Evolutionary conservation across 352 stramenopile species (phyloP), one percentile per base, ranked within the genome.

Genomic region (Phytophthora hibernalis): DNA sequence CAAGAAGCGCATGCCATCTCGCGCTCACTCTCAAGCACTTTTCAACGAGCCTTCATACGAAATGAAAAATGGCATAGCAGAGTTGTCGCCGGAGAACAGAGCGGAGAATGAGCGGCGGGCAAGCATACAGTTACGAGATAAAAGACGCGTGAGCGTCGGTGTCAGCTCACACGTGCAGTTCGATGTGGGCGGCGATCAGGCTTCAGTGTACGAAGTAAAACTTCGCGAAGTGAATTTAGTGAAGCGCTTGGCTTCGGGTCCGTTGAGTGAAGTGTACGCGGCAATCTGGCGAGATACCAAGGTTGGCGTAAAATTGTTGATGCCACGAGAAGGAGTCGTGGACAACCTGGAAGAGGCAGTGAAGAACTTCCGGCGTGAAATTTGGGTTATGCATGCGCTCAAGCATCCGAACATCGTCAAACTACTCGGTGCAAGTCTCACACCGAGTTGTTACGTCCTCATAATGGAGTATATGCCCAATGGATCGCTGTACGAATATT

Each of bases 381-480:
- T 93, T 45, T 93, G 85, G 85, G 80, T 93, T 65, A 93, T 91
- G 82, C 79, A 75, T 38, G 64, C 77, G 2, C 66, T 93, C 35
- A 80, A 80, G 54, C 85, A 93, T 42, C 79, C 83, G 13, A 93
- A 93, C 51, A 83, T 93, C 13, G 70, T 92, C 51, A 89, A 89
- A 31, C 71, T 93, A 42, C 87, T 93, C 24, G 85, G 85, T 44
- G 85, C 85, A 52, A 91, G 83, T 52, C 67, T 92, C 53, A 93
- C 85, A 21, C 80, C 81, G 13, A 87, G 66, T 33, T 93, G 85
- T 62, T 93, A 93, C 59, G 85, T 93, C 21, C 77, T 93, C 24
- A 80, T 93, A 22, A 93, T 93, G 85, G 85, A 93, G 65, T 93
- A 93, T 68, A 93, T 93, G 85, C 68, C 85, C 21, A 93, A 93